Evolutionary conservation across 352 stramenopile genomes (phyloP).

Genomic region (Hyaloperonospora brassicae): DNA sequence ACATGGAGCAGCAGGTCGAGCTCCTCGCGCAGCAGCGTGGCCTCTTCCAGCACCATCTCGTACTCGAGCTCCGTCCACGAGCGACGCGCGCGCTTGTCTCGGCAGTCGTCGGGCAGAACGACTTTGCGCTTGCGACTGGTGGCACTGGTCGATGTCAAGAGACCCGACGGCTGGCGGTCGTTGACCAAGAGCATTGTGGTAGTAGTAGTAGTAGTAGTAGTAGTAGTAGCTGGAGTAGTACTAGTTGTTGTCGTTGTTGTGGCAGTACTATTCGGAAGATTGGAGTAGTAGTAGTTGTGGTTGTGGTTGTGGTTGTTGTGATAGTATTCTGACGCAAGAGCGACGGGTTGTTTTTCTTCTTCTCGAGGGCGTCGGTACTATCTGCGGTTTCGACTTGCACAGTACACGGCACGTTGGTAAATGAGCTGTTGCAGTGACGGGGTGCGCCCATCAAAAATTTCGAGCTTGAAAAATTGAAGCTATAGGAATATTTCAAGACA

Average conservation of each 20-base stretch:
- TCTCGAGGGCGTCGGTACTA: background rate
- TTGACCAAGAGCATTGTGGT: constrained; percentile 31
- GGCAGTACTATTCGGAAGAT: no score
- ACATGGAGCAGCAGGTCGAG: constrained; percentile 60
- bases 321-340: no score
- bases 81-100: constrained; percentile 43
- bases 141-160: no score
- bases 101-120: constrained; percentile 24
- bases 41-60: constrained; percentile 65
- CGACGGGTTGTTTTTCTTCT: background rate
- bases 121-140: constrained; percentile 65
- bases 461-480: constrained; percentile 25
- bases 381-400: background rate
- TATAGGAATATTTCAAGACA: no score
- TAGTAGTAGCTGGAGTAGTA: no score
- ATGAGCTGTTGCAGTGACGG: constrained; percentile 13
- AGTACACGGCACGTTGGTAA: constrained; percentile 11
- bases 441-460: constrained; percentile 27
- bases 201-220: background rate
- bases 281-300: no score
- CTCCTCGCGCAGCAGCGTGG: constrained; percentile 56
- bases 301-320: no score
- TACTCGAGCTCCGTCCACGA: constrained; percentile 63
- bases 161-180: constrained; percentile 20
- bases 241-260: no score